Base-by-base conservation (phyloP, 306 rosid species). In the Rosa lucieae region DNA sequence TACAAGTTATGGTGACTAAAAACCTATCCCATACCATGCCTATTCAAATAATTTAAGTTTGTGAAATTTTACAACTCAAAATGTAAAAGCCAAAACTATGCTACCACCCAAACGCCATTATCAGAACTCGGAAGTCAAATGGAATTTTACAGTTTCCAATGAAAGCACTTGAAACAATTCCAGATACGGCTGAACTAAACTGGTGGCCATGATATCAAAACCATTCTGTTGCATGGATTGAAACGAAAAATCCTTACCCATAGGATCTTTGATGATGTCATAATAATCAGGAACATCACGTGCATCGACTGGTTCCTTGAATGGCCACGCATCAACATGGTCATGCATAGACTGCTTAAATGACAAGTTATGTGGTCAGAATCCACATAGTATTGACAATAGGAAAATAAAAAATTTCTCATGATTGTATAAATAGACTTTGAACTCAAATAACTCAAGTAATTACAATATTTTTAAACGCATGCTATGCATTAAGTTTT, bases 251-350 rank as follows among this genome's bases (percentile, higher is more conserved):
- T 76, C 78, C 89, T 88, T 82, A 91, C 98, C 99, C 88, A 96
- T 89, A 70, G 99, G 93, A 87, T 96, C 97, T 88, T 93, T 96
- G 81, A 96, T 91, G 68, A 96, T 91, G 74, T 93, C 94, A 85
- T 93, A 93, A 86, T 96, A 93, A 88, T 96, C 98, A 67, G 98
- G 99, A 52, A 93, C 99, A 78, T 96, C 99, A 66, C 92, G 96
- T 61, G 86, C 84, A 77, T 96, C 93, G 78, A 96, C 97, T 12
- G 99, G 99, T 56, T 96, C 99, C 90, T 88, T 95, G 89, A 95
- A 95, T 73, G 99, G 99, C 99, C 99, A 95, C 4, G 94, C 88
- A 80, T 95, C 99, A 11, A 76, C 94, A 66, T 93, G 99, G 20
- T 95, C 99, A 40, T 80, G 77, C 97, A 93, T 87, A 10, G 92